Conservation (phyloP, 2,329 filamentous ascomycete genomes). For the Sporothrix pallida region DNA sequence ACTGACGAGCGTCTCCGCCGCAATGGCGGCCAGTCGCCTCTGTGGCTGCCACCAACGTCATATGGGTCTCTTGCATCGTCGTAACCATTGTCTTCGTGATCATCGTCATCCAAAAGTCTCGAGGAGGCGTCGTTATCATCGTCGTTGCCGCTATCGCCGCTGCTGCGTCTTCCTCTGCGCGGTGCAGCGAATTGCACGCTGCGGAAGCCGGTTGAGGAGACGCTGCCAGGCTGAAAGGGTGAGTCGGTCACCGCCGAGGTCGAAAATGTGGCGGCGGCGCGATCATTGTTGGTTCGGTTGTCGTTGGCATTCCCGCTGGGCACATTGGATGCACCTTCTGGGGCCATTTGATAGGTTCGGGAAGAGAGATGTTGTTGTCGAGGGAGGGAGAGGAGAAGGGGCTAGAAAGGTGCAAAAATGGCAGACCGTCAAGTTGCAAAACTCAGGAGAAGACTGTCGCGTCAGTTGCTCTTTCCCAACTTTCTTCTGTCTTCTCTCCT, state of each 20-base stretch:
- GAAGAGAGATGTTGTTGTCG: background rate
- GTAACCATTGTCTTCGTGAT: background rate
- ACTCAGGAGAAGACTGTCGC: too few relatives aligned
- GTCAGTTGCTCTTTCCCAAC: conserved; percentile 7
- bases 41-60: conserved; percentile 25
- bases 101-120: conserved; percentile 27
- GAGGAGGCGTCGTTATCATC: conserved; percentile 21
- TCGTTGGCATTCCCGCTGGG: conserved; percentile 8
- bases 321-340: conserved; percentile 2
- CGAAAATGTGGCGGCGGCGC: background rate
- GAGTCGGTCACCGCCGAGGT: conserved; percentile 30
- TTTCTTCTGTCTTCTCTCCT: background rate
- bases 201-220: conserved; percentile 34
- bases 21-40: conserved; percentile 32
- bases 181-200: conserved; percentile 33
- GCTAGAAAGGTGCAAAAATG: too few relatives aligned
- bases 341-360: conserved; percentile 24
- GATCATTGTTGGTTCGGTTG: background rate
- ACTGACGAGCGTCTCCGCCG: conserved; percentile 34
- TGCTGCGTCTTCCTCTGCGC: background rate
- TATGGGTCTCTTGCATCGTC: conserved; percentile 29
- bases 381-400: too few relatives aligned
- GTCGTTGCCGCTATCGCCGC: conserved; percentile 6
- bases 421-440: too few relatives aligned
- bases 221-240: conserved; percentile 30